phyloP scores from a whole-genome alignment of 2,329 filamentous ascomycete species.

The Botrytis hyacinthi region DNA sequence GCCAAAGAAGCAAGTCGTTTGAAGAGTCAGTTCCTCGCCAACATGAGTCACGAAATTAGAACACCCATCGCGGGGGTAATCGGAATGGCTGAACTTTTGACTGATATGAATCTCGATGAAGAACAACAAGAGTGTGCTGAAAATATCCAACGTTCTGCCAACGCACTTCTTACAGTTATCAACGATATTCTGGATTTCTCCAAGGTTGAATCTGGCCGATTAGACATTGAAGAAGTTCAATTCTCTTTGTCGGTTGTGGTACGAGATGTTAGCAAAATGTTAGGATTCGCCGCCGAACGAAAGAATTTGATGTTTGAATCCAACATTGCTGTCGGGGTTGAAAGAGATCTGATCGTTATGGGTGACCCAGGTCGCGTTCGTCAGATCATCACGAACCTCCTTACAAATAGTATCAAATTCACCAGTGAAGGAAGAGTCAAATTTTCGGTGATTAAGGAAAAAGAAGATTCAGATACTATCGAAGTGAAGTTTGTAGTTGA shows the following conservation, averaged over 20 bases:
- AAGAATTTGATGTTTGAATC: conserved; percentile 73
- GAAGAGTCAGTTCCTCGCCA: conserved; percentile 77
- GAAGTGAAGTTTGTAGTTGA: conserved; percentile 70
- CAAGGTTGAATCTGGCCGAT: conserved; percentile 74
- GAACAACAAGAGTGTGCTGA: conserved; percentile 74
- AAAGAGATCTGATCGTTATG: conserved; percentile 72
- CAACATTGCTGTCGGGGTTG: conserved; percentile 55
- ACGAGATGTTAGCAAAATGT: conserved; percentile 80
- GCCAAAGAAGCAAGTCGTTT: conserved; percentile 78
- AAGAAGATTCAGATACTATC: conserved; percentile 62
- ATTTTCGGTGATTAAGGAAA: conserved; percentile 62
- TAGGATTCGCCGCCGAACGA: conserved; percentile 77
- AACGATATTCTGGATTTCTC: conserved; percentile 91
- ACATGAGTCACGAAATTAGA: conserved; percentile 79
- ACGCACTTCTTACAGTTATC: conserved; percentile 80
- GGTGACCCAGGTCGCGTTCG: conserved; percentile 76
- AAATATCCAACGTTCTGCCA: conserved; percentile 76
- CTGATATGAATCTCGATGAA: conserved; percentile 64
- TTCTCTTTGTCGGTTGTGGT: conserved; percentile 71
- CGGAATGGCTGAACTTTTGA: conserved; percentile 73
- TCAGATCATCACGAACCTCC: conserved; percentile 77
- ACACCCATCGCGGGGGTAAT: conserved; percentile 79
- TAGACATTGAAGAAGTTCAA: conserved; percentile 78
- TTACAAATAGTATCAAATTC: conserved; percentile 77
- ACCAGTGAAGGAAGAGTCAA: conserved; percentile 66